Percentiles rank a stretch among this genome's conserved stretches.
Conservation (phyloP, 257 asterid genomes). For the Solanum habrochaites region DNA sequence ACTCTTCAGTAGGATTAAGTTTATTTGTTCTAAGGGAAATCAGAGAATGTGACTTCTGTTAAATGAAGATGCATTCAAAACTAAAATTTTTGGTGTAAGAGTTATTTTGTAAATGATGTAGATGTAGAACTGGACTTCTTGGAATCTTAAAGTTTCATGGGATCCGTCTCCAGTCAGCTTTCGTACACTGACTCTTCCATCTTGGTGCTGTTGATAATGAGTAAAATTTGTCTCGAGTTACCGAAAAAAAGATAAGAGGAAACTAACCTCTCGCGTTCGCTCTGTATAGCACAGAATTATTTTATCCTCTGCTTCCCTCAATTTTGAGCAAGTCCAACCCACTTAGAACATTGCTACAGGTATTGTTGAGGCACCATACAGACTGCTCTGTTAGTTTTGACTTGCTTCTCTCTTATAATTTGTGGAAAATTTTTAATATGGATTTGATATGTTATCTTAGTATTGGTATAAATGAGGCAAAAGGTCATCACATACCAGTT, state of each 20-base stretch:
- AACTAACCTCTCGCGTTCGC: neutral
- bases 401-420: neutral
- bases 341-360: neutral
- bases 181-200: neutral
- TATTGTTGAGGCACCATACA: neutral
- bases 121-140: neutral
- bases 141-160: neutral
- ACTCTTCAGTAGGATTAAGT: neutral
- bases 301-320: neutral
- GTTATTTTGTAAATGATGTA: neutral
- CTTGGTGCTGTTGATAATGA: neutral
- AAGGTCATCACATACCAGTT: neutral
- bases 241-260: neutral
- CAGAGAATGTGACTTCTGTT: neutral
- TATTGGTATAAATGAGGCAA: neutral
- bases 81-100: neutral
- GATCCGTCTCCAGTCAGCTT: neutral
- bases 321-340: neutral
- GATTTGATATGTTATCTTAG: neutral
- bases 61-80: neutral
- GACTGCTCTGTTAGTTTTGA: neutral
- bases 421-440: neutral
- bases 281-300: neutral
- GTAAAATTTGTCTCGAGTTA: neutral
- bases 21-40: neutral